phyloP scores from a whole-genome alignment of 345 rosid species.

The Eucalyptus albens region DNA sequence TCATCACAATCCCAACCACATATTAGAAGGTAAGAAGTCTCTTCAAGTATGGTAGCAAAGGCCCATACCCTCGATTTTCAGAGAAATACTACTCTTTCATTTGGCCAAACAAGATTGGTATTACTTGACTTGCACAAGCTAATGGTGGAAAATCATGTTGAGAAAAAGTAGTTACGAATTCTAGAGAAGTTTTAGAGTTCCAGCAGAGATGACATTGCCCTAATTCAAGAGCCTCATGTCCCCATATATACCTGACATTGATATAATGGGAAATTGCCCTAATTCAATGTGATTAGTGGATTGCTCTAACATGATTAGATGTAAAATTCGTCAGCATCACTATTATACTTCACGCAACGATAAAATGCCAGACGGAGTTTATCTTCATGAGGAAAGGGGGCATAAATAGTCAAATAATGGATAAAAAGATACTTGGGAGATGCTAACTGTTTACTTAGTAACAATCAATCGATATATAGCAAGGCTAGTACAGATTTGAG shows the following conservation, averaged over 20 bases:
- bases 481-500: too few relatives aligned
- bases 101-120: background rate
- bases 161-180: background rate
- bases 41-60: background rate
- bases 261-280: background rate
- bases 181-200: background rate
- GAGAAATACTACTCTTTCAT: background rate
- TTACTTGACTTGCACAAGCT: background rate
- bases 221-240: background rate
- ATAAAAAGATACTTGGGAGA: too few relatives aligned
- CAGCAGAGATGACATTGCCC: background rate
- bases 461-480: too few relatives aligned
- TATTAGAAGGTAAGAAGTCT: background rate
- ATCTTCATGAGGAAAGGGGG: background rate
- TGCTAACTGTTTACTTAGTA: too few relatives aligned
- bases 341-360: background rate
- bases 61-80: background rate
- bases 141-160: background rate
- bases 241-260: too few relatives aligned
- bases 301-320: background rate
- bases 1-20: rapidly evolving
- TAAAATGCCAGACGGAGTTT: background rate
- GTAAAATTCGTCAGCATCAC: background rate
- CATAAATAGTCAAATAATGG: too few relatives aligned
- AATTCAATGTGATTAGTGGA: too few relatives aligned